Base-by-base conservation (phyloP, 139 green algal species). In the Trebouxia sp. region DNA sequence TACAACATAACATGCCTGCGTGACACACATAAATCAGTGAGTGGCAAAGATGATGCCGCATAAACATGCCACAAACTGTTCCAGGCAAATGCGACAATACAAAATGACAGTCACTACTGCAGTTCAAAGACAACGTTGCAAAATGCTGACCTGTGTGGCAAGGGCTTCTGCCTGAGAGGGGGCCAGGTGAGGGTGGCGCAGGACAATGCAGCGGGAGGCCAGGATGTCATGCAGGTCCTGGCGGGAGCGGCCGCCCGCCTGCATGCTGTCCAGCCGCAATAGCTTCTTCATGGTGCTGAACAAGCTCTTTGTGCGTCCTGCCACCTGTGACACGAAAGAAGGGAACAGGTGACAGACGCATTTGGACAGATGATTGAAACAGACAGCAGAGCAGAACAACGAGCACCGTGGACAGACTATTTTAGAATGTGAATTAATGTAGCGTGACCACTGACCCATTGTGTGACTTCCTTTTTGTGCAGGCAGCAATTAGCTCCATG, bases 201-300 rank as follows among this genome's bases (percentile, higher is more conserved):
- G 66, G 45, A 99, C 87, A 1, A 99, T 83, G 17, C 93, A 89
- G 3, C 96, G 91, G 74, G 99, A 86, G 42, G 95, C 96, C 55
- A 99, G 86, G 53, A 98, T 76, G 82, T 99, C 96, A 76, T 92
- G 93, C 75, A 99, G 84, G 80, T 98, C 84, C 6, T 90, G 83
- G 2, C 83, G 75, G 32, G 48, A 41, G 5, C 94, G 84, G 1
- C 93, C 92, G 24, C 95, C 69, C 24, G 41, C 41, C 24, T 41
- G 28, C 65, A 50, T 96, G 84, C 28, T 86, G 62, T 72, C 88
- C 83, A 97, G 82, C 3, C 90, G 82, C 84, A 99, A 86, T 76
- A 99, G 82, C 90, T 99, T 99, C 83, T 93, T 92, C 91, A 99
- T 97, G 14, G 94, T 93, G 86, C 85, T 94, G 87, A 93, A 97